These are phyloP conservation scores for Trichoderma endophyticum DNA, from an alignment of 2,329 filamentous ascomycete genomes.

Conservation along the genomic window DNA sequence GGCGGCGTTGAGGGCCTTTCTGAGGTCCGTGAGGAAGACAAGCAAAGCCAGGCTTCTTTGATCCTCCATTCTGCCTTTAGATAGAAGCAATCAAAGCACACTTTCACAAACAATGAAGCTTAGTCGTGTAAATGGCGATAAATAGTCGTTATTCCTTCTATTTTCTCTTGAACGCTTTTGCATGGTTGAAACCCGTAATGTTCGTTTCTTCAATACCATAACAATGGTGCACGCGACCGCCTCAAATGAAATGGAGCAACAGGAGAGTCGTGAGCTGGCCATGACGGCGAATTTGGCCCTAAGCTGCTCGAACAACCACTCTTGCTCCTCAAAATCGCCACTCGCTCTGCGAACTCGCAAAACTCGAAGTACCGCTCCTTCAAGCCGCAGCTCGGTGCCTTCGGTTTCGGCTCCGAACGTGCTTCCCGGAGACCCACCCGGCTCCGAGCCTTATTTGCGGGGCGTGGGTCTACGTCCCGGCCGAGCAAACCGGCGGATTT, in stretches of 20 bases:
- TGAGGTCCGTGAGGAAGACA: background rate
- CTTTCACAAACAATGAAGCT: background rate
- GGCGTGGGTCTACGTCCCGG: background rate
- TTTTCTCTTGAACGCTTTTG: background rate
- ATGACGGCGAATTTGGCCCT: background rate
- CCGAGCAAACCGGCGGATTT: background rate
- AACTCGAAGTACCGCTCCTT: background rate
- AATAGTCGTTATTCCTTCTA: background rate
- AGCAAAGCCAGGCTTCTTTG: conserved; percentile 6
- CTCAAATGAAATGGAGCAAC: background rate
- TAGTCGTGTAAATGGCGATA: background rate
- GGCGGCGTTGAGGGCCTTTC: background rate
- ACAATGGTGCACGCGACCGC: background rate
- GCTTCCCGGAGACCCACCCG: background rate
- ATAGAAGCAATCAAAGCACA: conserved; percentile 12
- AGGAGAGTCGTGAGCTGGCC: background rate
- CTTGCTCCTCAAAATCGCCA: background rate
- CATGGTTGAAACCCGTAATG: background rate
- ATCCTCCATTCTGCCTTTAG: conserved; percentile 2
- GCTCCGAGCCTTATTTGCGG: background rate
- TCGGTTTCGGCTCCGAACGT: background rate
- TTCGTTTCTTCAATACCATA: background rate
- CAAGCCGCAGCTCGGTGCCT: background rate
- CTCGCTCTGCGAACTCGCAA: background rate
- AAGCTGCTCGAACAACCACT: background rate